Evolutionary conservation across 1,284 basidiomycete species (phyloP), one percentile per base, ranked within the genome.

Genomic region (Mycosarcoma mackinlayi): DNA sequence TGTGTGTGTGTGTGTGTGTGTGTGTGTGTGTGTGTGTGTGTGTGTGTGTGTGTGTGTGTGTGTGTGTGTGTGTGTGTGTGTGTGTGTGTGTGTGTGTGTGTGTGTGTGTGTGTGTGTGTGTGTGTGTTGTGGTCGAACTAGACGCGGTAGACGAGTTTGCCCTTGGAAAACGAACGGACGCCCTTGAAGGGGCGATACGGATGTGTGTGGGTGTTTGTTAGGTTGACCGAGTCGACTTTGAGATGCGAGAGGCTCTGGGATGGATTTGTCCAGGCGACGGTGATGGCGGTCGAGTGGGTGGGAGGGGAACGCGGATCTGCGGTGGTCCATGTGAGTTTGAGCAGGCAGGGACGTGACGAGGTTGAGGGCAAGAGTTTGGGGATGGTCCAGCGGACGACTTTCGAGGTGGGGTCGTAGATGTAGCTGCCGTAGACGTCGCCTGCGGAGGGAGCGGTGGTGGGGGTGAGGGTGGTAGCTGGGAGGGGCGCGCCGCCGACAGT

Each of bases 161-260:
- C 80, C 30, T 70, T 69, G 3, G 79, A 77, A 14, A 81, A 53
- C 52, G 78, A 80, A 44, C 84, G 71, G 5, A 85, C 83, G 11
- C 85, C 85, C 83, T 93, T 95, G 85, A 92, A 94, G 14, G 88
- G 84, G 57, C 84, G 82, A 76, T 86, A 86, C 14, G 41, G 31
- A 23, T 69, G 66, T 6, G 48, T 64, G 54, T 78, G 83, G 6
- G 83, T 82, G 34, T 84, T 83, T 0, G 87, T 87, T n/a, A 96
- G 85, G 79, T 90, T 92, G 55, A 97, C 86, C 73, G 92, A 89
- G 63, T 93, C 91, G 3, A 96, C 89, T 67, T 91, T 91, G 50
- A 96, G 84, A 8, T 89, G 87, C 2, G 92, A 93, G 80, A 90
- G 91, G 34, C 89, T 89, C 78, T 91, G 86, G 39, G 90, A 88